Evolutionary conservation across 768 basidiomycete genomes (phyloP), one percentile per base, ranked within the genome.

Genomic region (Daedaleopsis sinensis): DNA sequence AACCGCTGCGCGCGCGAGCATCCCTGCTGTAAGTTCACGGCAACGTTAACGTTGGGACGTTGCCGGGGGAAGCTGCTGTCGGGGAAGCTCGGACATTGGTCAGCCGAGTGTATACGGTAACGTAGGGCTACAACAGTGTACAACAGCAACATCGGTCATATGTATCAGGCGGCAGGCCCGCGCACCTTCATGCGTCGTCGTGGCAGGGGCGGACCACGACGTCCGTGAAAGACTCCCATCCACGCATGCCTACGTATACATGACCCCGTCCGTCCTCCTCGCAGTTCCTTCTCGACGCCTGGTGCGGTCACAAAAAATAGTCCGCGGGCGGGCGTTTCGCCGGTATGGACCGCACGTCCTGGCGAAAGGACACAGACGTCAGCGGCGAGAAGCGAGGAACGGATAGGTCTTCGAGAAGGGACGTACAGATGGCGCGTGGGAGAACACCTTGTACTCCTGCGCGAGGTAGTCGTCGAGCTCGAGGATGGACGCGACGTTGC

Each of bases 381-480:
- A n/a, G 11, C 65, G 27, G 36, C 16, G 2, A 18, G 42, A 39
- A 46, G 10, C 49, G 24, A 37, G 23, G n/a, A 18, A 21, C 24
- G 37, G 24, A 32, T 21, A 59, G 5, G 51, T 16, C n/a, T 5
- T 1, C 2, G 49, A 10, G n/a, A 23, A 46, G 18, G 18, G 39
- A 80, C 89, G 70, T 73, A 93, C 92, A 74, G 92, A 82, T 1
- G 93, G 87, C 7, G 96, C 96, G 69, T 94, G 92, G 44, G 86
- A 82, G 75, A 99, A 98, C 18, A 96, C 94, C 71, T 96, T 96
- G 78, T 98, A 99, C 73, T 95, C 93, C 73, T 97, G 95, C 27
- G 86, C 86, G 35, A 98, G 83, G 68, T 94, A 83, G 68, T 98
- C 97, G 73, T 98, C 95, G 54, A 99, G 81, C 72, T 96, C 90